These are phyloP conservation scores for Peronosclerospora sorghi DNA, from an alignment of 352 stramenopile species.

Conservation along the genomic window DNA sequence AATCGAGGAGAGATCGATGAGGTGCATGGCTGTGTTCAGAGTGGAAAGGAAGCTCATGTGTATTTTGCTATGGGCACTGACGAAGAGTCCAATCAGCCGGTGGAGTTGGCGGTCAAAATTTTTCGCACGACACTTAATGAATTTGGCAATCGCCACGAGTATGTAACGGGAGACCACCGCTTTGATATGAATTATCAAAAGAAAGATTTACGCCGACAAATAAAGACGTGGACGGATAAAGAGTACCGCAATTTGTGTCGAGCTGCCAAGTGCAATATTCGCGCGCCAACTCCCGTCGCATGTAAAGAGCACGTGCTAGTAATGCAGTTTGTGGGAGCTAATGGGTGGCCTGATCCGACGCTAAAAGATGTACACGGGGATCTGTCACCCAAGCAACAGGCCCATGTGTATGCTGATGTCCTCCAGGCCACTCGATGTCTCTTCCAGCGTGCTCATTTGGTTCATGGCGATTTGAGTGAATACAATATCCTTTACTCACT, in stretches of 20 bases:
- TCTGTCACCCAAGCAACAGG: slow-evolving; percentile 41
- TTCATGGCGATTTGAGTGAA: slow-evolving; percentile 64
- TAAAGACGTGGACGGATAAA: slow-evolving; percentile 71
- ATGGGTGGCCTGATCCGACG: slow-evolving; percentile 49
- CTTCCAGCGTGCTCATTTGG: slow-evolving; percentile 42
- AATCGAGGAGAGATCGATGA: slow-evolving; percentile 55
- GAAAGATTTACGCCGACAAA: slow-evolving; percentile 49
- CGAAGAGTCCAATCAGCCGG: slow-evolving; percentile 24
- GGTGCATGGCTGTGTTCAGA: slow-evolving; percentile 66
- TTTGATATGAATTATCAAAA: slow-evolving; percentile 70
- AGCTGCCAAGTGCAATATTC: slow-evolving; percentile 34
- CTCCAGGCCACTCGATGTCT: slow-evolving; percentile 33
- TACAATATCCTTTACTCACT: slow-evolving; percentile 84
- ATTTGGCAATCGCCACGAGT: slow-evolving; percentile 74
- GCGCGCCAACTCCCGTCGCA: slow-evolving; percentile 26
- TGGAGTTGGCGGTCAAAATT: slow-evolving; percentile 58
- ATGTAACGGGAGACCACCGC: slow-evolving; percentile 71
- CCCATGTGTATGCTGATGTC: slow-evolving; percentile 42
- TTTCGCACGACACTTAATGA: slow-evolving; percentile 79
- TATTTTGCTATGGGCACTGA: slow-evolving; percentile 60
- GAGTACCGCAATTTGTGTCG: slow-evolving; percentile 57
- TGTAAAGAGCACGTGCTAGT: slow-evolving; percentile 64
- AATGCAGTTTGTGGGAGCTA: slow-evolving; percentile 54
- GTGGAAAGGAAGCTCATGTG: slow-evolving; percentile 75
- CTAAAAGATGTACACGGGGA: slow-evolving; percentile 44